These are phyloP conservation scores for Chionographis japonica DNA, from an alignment of 106 monocot genomes.

Conservation along the genomic window DNA sequence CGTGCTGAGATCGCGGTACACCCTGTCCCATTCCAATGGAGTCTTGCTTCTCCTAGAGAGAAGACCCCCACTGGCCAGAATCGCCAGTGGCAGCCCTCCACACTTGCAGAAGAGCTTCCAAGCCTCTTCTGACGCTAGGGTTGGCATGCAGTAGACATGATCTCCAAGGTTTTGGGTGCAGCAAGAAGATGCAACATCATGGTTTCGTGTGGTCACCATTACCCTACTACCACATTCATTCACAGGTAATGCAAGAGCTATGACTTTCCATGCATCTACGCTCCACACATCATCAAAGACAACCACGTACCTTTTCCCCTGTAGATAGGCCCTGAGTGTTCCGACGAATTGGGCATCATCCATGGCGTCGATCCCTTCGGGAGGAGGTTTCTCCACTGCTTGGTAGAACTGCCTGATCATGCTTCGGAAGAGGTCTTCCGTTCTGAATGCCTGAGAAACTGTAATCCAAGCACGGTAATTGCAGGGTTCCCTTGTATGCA, in stretches of 20 bases:
- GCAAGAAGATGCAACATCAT: no score
- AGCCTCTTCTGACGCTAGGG: background rate
- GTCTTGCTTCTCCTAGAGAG: background rate
- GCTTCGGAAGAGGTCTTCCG: background rate
- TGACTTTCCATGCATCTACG: background rate
- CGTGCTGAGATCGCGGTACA: conserved; percentile 5
- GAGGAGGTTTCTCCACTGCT: background rate
- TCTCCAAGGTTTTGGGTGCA: no score
- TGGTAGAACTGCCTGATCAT: conserved; percentile 7
- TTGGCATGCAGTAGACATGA: conserved; percentile 1
- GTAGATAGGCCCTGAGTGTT: background rate
- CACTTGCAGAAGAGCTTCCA: conserved; percentile 20
- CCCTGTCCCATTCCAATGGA: background rate
- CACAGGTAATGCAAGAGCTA: no score
- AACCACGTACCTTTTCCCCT: conserved; percentile 14
- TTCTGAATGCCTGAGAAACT: conserved; percentile 8
- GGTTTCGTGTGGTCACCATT: no score
- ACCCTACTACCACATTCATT: no score
- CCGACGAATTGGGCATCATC: background rate
- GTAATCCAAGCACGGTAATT: background rate
- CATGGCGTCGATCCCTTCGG: background rate
- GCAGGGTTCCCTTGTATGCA: background rate
- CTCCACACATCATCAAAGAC: conserved; percentile 29
- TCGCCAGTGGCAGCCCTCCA: conserved; percentile 16
- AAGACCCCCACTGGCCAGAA: conserved; percentile 10